Conservation (phyloP, 352 stramenopile species). For the Globisporangium nunn region DNA sequence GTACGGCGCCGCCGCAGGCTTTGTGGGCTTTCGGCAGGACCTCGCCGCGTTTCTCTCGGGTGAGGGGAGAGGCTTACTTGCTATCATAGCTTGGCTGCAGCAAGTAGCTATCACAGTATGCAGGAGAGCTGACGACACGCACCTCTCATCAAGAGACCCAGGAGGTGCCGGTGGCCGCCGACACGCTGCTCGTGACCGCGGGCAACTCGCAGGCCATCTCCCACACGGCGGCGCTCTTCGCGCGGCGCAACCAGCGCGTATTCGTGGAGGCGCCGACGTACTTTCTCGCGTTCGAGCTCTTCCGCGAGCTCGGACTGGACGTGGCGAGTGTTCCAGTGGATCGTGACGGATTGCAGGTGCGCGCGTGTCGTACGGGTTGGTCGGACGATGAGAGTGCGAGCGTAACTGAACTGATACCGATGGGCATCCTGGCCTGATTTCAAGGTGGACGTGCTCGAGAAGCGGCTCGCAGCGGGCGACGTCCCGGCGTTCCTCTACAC, state of each 20-base stretch:
- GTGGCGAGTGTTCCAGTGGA: conserved; percentile 75
- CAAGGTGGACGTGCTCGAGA: conserved; percentile 67
- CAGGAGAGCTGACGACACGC: background rate
- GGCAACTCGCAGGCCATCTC: conserved; percentile 91
- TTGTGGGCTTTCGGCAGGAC: conserved; percentile 52
- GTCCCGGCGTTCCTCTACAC: conserved; percentile 90
- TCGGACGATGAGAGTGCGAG: too few species aligned
- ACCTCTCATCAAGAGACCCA: conserved; percentile 14
- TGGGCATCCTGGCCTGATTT: background rate
- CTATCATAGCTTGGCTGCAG: too few species aligned
- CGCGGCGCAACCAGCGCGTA: conserved; percentile 74
- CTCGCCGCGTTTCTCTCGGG: conserved; percentile 54
- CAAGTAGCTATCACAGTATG: too few species aligned
- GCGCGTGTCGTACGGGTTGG: conserved; percentile 2
- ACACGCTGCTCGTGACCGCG: conserved; percentile 81
- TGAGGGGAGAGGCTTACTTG: conserved; percentile 6
- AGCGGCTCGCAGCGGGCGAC: conserved; percentile 40
- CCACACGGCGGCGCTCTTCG: conserved; percentile 69
- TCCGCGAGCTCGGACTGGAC: conserved; percentile 82
- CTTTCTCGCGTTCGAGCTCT: conserved; percentile 89
- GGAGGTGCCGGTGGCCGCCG: conserved; percentile 22
- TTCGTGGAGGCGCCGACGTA: conserved; percentile 92
- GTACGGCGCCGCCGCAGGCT: conserved; percentile 70
- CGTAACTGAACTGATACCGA: background rate
- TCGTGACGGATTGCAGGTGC: conserved; percentile 58